Conservation (phyloP, 768 basidiomycete genomes). For the Leccinum variicolor region DNA sequence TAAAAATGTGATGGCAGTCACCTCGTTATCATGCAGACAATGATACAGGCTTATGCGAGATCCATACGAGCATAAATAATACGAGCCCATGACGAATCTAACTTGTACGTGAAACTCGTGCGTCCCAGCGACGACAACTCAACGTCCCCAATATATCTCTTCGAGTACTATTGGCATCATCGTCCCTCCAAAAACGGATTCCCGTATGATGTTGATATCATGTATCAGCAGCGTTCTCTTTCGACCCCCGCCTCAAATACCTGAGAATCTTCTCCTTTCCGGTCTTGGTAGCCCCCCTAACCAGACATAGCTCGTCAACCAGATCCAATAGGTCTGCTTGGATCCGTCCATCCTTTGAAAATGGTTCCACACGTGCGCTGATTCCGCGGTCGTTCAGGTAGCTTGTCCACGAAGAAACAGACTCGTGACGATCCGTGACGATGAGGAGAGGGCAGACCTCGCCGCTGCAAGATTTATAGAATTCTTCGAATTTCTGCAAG, state of each 20-base stretch:
- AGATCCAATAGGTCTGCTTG: conserved; percentile 1
- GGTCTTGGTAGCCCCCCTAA: conserved; percentile 20
- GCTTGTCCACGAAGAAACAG: conserved; percentile 9
- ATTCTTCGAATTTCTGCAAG: conserved; percentile 2
- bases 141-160: not conserved
- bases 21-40: too few species aligned
- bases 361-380: conserved; percentile 9
- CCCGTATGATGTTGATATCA: too few species aligned
- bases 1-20: too few species aligned
- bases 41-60: not conserved
- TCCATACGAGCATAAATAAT: not conserved
- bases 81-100: not conserved
- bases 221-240: conserved; percentile 1
- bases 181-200: not conserved
- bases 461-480: conserved; percentile 18
- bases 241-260: conserved; percentile 14
- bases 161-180: not conserved
- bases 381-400: conserved; percentile 11
- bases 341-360: not conserved
- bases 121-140: not conserved
- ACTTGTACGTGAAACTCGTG: too few species aligned
- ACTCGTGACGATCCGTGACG: conserved; percentile 9
- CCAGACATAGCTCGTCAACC: conserved; percentile 24
- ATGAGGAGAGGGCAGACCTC: conserved; percentile 26
- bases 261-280: conserved; percentile 11